Evolutionary conservation across 306 rosid species (phyloP).

Genomic region (Malus sylvestris): DNA sequence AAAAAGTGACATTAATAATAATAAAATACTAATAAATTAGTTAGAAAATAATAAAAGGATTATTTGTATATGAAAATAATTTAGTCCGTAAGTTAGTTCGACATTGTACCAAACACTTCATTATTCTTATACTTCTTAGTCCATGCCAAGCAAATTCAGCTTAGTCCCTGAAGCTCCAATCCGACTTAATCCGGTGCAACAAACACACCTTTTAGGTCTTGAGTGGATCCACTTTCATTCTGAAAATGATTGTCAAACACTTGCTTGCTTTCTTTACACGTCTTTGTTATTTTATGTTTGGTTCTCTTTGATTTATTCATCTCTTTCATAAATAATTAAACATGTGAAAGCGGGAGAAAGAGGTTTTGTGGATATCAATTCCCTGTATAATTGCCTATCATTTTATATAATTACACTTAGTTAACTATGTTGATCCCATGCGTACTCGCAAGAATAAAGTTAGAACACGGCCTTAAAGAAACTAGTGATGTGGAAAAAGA

Average conservation of each 20-base stretch:
- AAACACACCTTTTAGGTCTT: not conserved
- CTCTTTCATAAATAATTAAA: too few relatives aligned
- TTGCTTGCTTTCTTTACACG: too few relatives aligned
- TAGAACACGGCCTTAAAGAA: not conserved
- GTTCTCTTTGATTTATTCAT: not conserved
- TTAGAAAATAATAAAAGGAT: too few relatives aligned
- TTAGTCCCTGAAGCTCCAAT: too few relatives aligned
- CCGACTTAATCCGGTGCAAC: accelerated
- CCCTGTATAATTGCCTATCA: not conserved
- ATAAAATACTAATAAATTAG: too few relatives aligned
- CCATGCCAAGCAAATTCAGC: accelerated
- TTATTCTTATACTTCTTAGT: too few relatives aligned
- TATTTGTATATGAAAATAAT: too few relatives aligned
- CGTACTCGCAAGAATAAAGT: not conserved
- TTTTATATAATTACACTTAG: not conserved
- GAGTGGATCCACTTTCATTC: not conserved
- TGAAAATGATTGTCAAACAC: too few relatives aligned
- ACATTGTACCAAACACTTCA: too few relatives aligned
- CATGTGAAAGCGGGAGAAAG: too few relatives aligned
- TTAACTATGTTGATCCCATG: not conserved
- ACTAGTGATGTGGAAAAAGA: not conserved
- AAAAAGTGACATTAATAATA: too few relatives aligned
- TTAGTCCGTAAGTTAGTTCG: too few relatives aligned
- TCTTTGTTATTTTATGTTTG: not conserved
- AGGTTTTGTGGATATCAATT: not conserved